phyloP scores from a whole-genome alignment of 768 basidiomycete genomes.

The Tulasnella sp. region DNA sequence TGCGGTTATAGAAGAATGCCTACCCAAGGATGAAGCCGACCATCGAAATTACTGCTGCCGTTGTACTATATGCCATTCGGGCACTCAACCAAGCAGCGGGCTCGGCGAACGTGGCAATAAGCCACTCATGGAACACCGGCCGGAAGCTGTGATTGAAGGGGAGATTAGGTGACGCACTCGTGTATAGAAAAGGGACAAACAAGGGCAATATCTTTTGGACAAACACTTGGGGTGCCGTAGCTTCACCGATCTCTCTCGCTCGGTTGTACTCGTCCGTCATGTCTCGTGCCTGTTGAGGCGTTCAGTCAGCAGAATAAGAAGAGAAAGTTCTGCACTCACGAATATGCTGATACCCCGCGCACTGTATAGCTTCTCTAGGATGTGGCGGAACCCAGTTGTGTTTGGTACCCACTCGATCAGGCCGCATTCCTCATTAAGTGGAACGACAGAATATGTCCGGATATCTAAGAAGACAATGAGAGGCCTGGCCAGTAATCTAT shows the following conservation, averaged over 20 bases:
- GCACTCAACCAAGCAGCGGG: conserved; percentile 89
- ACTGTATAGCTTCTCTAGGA: conserved; percentile 60
- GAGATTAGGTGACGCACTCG: neutral
- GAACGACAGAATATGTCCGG: conserved; percentile 96
- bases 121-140: conserved; percentile 95
- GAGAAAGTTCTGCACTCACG: conserved; percentile 29
- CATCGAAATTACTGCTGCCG: conserved; percentile 97
- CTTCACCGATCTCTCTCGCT: conserved; percentile 41
- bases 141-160: conserved; percentile 39
- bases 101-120: conserved; percentile 92
- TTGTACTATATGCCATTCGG: conserved; percentile 75
- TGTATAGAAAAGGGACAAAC: conserved; percentile 32
- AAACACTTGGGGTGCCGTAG: conserved; percentile 36
- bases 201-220: conserved; percentile 39
- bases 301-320: neutral
- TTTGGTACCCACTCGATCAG: conserved; percentile 98
- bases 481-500: neutral
- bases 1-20: conserved; percentile 19
- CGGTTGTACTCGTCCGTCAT: conserved; percentile 37
- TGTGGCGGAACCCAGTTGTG: conserved; percentile 68
- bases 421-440: conserved; percentile 93
- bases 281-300: conserved; percentile 30
- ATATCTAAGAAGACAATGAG: conserved; percentile 45
- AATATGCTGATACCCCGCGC: conserved; percentile 35
- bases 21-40: conserved; percentile 94